Evolutionary conservation across 2,329 filamentous ascomycete species (phyloP).

Genomic region (Penicillium nordicum): DNA sequence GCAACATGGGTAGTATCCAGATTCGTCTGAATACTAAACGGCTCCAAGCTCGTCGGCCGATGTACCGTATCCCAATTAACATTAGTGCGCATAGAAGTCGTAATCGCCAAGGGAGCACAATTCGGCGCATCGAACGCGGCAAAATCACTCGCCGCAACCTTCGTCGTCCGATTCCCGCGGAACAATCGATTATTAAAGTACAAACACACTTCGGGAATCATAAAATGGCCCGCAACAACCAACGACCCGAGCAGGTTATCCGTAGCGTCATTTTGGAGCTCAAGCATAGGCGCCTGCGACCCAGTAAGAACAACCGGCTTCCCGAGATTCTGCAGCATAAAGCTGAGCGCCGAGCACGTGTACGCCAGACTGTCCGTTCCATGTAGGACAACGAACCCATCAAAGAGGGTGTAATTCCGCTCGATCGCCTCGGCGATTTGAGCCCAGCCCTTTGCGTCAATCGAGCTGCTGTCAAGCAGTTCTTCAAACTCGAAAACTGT

Average conservation of each 20-base stretch:
- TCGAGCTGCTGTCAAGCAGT: conserved; percentile 84
- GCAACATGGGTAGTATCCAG: conserved; percentile 86
- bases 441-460: conserved; percentile 81
- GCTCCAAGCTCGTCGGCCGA: conserved; percentile 68
- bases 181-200: conserved; percentile 93
- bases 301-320: conserved; percentile 88
- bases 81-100: conserved; percentile 75
- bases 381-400: conserved; percentile 87
- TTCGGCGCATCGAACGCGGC: conserved; percentile 89
- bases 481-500: conserved; percentile 79
- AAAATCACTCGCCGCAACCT: conserved; percentile 81
- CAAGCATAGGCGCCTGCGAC: conserved; percentile 80
- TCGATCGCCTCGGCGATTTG: conserved; percentile 76
- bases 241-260: conserved; percentile 86
- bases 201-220: conserved; percentile 87
- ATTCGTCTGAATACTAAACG: conserved; percentile 69
- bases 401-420: conserved; percentile 82
- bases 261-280: conserved; percentile 84
- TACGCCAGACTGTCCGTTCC: conserved; percentile 88
- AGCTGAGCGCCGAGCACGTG: conserved; percentile 83
- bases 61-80: conserved; percentile 77
- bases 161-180: conserved; percentile 82
- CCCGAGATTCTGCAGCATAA: conserved; percentile 86
- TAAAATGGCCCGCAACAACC: conserved; percentile 87
- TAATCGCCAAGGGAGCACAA: conserved; percentile 72